phyloP scores from a whole-genome alignment of 306 rosid species.

The cucumber (Cucumis sativus) region DNA sequence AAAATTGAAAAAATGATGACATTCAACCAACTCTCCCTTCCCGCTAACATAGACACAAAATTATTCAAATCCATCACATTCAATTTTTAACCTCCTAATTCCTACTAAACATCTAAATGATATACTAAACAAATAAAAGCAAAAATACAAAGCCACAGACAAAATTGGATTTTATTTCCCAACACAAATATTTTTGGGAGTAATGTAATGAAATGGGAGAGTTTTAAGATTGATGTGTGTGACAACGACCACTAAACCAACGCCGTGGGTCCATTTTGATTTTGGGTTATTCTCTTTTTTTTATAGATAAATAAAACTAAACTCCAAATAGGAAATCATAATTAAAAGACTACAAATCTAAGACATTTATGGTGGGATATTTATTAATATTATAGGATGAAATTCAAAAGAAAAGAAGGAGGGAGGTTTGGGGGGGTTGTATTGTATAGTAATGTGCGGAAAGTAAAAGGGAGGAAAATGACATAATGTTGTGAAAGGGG shows the following conservation, averaged over 20 bases:
- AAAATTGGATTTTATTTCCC: not conserved
- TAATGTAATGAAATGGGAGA: not conserved
- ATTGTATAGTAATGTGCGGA: not conserved
- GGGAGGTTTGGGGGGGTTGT: too few relatives aligned
- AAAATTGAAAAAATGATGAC: not conserved
- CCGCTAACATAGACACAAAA: constrained; percentile 1
- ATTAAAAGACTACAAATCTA: not conserved
- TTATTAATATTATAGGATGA: not conserved
- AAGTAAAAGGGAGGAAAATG: not conserved
- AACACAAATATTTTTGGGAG: not conserved
- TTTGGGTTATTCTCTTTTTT: not conserved
- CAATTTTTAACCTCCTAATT: not conserved
- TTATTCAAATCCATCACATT: not conserved
- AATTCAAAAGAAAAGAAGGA: not conserved
- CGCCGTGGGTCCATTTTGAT: not conserved
- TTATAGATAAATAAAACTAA: not conserved
- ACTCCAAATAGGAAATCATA: not conserved
- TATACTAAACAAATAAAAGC: not conserved
- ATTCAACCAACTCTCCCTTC: constrained; percentile 4
- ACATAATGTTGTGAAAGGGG: not conserved
- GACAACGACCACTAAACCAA: not conserved
- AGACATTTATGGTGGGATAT: not conserved
- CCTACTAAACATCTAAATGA: not conserved
- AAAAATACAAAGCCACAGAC: not conserved
- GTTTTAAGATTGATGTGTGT: not conserved